Conservation (phyloP, 208 protist genomes). For the Crithidia fasciculata region DNA sequence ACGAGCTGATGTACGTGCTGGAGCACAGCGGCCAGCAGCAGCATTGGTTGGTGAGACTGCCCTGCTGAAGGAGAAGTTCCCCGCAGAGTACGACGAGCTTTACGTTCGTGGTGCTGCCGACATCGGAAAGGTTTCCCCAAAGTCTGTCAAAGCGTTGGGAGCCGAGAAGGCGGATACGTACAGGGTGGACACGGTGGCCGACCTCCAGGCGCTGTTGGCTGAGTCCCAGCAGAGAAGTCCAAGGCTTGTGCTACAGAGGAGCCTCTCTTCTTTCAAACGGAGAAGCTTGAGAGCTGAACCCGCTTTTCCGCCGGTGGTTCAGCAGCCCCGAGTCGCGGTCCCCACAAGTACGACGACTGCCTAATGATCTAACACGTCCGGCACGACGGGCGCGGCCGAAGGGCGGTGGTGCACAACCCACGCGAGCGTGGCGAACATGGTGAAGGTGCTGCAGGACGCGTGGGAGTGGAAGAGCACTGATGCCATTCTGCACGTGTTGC, state of each 20-base stretch:
- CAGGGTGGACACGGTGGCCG: slow-evolving; percentile 45
- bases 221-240: no score
- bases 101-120: slow-evolving; percentile 35
- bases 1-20: slow-evolving; percentile 84
- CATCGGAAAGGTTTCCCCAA: slow-evolving; percentile 14
- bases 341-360: slow-evolving; percentile 70
- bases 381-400: slow-evolving; percentile 95
- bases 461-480: slow-evolving; percentile 94
- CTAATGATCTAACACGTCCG: slow-evolving; percentile 95
- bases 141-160: background rate
- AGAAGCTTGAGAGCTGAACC: slow-evolving; percentile 58
- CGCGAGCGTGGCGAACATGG: slow-evolving; percentile 81
- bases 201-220: slow-evolving; percentile 39
- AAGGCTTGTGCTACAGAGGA: no score
- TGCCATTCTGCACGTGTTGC: slow-evolving; percentile 92
- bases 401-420: slow-evolving; percentile 94
- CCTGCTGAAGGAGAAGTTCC: slow-evolving; percentile 66
- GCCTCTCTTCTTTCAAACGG: no score
- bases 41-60: slow-evolving; percentile 61
- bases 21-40: slow-evolving; percentile 70
- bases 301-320: slow-evolving; percentile 70
- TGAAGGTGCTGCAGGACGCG: slow-evolving; percentile 74
- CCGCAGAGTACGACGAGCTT: slow-evolving; percentile 47
- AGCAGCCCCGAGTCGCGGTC: slow-evolving; percentile 36
- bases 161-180: slow-evolving; percentile 34